phyloP scores from a whole-genome alignment of 768 basidiomycete species.

The Agrocybe praecox region DNA sequence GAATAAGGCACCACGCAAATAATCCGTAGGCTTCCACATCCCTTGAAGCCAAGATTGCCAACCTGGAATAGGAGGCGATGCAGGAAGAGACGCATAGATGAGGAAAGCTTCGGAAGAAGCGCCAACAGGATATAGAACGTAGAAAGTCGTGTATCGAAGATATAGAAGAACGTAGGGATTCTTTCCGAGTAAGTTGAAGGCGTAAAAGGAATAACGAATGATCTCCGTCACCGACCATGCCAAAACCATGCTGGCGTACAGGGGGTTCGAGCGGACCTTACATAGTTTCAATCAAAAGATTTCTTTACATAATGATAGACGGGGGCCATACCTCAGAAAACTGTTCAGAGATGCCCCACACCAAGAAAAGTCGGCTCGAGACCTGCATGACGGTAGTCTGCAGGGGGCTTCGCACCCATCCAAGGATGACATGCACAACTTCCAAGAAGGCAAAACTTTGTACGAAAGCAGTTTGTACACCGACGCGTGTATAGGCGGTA shows the following conservation, averaged over 20 bases:
- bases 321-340: conserved; percentile 56
- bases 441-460: conserved; percentile 88
- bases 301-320: background rate
- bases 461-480: conserved; percentile 63
- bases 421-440: conserved; percentile 75
- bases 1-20: conserved; percentile 62
- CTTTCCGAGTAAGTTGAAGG: conserved; percentile 58
- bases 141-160: conserved; percentile 92
- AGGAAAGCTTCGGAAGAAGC: conserved; percentile 90
- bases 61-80: conserved; percentile 41
- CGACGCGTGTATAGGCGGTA: conserved; percentile 66
- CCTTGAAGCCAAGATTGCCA: conserved; percentile 43
- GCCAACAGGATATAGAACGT: conserved; percentile 90
- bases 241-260: conserved; percentile 90
- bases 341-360: conserved; percentile 80
- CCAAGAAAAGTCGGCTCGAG: conserved; percentile 74
- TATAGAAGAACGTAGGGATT: conserved; percentile 58
- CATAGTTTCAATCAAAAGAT: background rate
- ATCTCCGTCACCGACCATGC: conserved; percentile 94
- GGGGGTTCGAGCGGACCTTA: conserved; percentile 69
- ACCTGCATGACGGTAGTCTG: conserved; percentile 81
- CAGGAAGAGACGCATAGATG: conserved; percentile 75
- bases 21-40: conserved; percentile 60
- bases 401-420: conserved; percentile 79
- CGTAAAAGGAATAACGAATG: conserved; percentile 90